Evolutionary conservation across 2,329 filamentous ascomycete genomes (phyloP).

Genomic region (Penicillium sp.): DNA sequence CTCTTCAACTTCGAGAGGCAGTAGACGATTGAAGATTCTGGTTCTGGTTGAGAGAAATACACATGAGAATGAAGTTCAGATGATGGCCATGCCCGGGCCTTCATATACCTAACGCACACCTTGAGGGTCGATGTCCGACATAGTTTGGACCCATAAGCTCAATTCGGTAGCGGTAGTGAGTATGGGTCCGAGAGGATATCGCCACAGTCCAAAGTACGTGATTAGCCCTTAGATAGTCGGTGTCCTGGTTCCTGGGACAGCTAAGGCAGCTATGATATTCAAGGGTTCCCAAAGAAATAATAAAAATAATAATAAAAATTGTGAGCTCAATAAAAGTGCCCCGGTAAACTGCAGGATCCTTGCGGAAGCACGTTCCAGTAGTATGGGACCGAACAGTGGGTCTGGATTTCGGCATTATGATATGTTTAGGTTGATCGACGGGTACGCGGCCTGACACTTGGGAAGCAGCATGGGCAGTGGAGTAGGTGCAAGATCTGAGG

Average conservation of each 20-base stretch:
- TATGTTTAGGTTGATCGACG: background rate
- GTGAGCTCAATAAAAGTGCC: constrained; percentile 10
- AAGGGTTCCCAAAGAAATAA: background rate
- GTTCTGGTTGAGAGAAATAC: background rate
- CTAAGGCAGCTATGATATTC: constrained; percentile 13
- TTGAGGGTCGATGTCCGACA: constrained; percentile 10
- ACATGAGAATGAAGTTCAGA: constrained; percentile 4
- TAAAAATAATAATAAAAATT: constrained; percentile 9
- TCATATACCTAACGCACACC: constrained; percentile 22
- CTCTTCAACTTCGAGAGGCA: too few relatives aligned
- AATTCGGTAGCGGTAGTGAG: constrained; percentile 6
- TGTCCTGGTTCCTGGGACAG: constrained; percentile 18
- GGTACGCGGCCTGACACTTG: background rate
- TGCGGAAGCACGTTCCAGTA: constrained; percentile 24
- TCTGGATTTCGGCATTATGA: background rate
- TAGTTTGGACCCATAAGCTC: constrained; percentile 9
- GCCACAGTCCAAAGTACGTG: constrained; percentile 23
- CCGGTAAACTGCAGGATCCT: constrained; percentile 19
- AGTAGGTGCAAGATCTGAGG: constrained; percentile 19
- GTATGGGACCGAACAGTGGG: constrained; percentile 13
- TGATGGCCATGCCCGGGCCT: constrained; percentile 7
- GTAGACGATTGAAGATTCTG: background rate
- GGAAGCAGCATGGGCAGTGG: background rate
- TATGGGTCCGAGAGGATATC: constrained; percentile 10
- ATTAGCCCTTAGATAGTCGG: constrained; percentile 13